Percentiles rank a stretch among this genome's conserved stretches.
These are phyloP conservation scores for Capronia americana DNA, from an alignment of 2,329 filamentous ascomycete genomes.

Conservation along the genomic window DNA sequence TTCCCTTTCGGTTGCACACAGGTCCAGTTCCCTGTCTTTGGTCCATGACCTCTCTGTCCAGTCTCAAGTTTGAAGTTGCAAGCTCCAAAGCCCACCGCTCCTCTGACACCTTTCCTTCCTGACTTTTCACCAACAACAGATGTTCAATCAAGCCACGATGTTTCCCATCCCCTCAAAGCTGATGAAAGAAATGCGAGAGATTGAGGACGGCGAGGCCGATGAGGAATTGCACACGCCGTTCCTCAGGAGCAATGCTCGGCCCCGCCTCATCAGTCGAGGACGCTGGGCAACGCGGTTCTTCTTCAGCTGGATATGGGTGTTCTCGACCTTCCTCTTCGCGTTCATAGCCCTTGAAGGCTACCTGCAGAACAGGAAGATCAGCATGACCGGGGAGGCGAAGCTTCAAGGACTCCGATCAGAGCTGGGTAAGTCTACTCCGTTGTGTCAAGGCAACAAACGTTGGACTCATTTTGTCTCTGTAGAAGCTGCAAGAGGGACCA, in stretches of 20 bases:
- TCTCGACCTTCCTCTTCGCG: neutral
- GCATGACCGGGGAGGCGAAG: neutral
- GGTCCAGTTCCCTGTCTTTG: no score
- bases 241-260: neutral
- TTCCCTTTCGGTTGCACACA: no score
- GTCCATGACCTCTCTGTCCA: no score
- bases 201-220: neutral
- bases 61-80: no score
- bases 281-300: neutral
- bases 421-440: neutral
- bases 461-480: neutral
- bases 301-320: constrained; percentile 3
- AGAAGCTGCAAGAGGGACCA: constrained; percentile 1
- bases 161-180: neutral
- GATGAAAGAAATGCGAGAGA: constrained; percentile 3
- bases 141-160: neutral
- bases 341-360: constrained; percentile 3
- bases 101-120: no score
- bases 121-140: no score
- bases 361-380: neutral
- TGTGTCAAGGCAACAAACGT: no score
- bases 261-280: neutral
- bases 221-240: neutral
- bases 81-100: no score
- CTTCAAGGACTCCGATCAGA: constrained; percentile 1